phyloP scores from a whole-genome alignment of 169 alveolate genomes.

The Eimeria falciformis region DNA sequence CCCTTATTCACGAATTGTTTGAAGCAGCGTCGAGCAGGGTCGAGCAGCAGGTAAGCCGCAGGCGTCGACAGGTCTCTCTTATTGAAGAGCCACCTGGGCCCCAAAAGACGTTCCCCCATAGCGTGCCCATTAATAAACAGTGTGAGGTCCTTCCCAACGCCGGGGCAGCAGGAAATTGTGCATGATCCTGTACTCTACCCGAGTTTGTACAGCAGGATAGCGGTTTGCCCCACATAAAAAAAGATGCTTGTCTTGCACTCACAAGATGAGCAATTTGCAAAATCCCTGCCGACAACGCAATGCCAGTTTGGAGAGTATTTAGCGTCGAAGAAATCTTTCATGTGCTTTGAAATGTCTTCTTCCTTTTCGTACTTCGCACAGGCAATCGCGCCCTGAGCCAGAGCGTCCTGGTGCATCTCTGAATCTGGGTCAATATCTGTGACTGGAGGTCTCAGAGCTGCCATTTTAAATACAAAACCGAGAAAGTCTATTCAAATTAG shows the following conservation, averaged over 20 bases:
- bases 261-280: slow-evolving; percentile 90
- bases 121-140: not conserved
- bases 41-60: slow-evolving; percentile 10
- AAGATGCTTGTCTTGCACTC: slow-evolving; percentile 91
- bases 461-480: slow-evolving; percentile 8
- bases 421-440: slow-evolving; percentile 77
- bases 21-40: not conserved
- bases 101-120: not conserved
- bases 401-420: slow-evolving; percentile 79
- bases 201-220: slow-evolving; percentile 83
- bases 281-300: slow-evolving; percentile 95
- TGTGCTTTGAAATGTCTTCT: slow-evolving; percentile 88
- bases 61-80: not conserved
- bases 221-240: slow-evolving; percentile 93
- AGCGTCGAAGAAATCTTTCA: slow-evolving; percentile 90
- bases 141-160: not conserved
- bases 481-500: not conserved
- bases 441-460: slow-evolving; percentile 49
- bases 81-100: slow-evolving; percentile 36
- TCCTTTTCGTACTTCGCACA: slow-evolving; percentile 83
- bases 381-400: slow-evolving; percentile 78
- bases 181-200: slow-evolving; percentile 27
- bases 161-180: not conserved
- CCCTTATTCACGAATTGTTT: not conserved
- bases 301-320: slow-evolving; percentile 95